A percentile compares a stretch with the other conserved stretches of the same genome.
Conservation (phyloP, 306 rosid genomes). For the Cicer cuneatum region DNA sequence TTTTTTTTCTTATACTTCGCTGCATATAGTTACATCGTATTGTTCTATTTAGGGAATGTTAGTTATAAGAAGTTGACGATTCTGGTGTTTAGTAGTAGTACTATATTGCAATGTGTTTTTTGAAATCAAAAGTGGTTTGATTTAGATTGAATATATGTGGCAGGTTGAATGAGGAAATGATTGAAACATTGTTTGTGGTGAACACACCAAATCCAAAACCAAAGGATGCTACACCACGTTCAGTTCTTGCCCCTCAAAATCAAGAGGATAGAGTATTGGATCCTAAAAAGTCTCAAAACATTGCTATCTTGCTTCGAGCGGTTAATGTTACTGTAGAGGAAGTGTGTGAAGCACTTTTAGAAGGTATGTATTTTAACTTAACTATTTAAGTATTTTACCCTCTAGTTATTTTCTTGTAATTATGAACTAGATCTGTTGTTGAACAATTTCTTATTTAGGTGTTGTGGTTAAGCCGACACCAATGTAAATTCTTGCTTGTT, state of each 20-base stretch:
- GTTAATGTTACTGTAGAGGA: slow-evolving; percentile 90
- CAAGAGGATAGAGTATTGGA: slow-evolving; percentile 82
- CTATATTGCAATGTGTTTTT: slow-evolving; percentile 32
- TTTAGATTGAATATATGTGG: slow-evolving; percentile 47
- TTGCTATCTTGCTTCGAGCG: slow-evolving; percentile 86
- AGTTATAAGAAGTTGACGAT: neutral
- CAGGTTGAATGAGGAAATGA: slow-evolving; percentile 96
- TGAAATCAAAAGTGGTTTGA: slow-evolving; percentile 25
- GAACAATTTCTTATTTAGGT: slow-evolving; percentile 10
- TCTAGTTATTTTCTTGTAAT: neutral
- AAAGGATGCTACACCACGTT: slow-evolving; percentile 61
- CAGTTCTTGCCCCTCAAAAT: slow-evolving; percentile 47
- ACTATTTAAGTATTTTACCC: neutral
- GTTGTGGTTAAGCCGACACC: slow-evolving; percentile 20
- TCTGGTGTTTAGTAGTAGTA: neutral
- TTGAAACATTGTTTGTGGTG: slow-evolving; percentile 79
- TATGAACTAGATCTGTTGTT: slow-evolving; percentile 12
- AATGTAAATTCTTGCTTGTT: neutral
- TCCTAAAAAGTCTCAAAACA: slow-evolving; percentile 95
- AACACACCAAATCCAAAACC: slow-evolving; percentile 57
- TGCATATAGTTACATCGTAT: neutral
- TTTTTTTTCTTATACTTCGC: too few species aligned
- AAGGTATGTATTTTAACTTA: slow-evolving; percentile 57
- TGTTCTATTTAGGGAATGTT: slow-evolving; percentile 13
- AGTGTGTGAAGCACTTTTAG: slow-evolving; percentile 88